Conservation (phyloP, 768 basidiomycete species). For the Leucosporidium scottii region DNA sequence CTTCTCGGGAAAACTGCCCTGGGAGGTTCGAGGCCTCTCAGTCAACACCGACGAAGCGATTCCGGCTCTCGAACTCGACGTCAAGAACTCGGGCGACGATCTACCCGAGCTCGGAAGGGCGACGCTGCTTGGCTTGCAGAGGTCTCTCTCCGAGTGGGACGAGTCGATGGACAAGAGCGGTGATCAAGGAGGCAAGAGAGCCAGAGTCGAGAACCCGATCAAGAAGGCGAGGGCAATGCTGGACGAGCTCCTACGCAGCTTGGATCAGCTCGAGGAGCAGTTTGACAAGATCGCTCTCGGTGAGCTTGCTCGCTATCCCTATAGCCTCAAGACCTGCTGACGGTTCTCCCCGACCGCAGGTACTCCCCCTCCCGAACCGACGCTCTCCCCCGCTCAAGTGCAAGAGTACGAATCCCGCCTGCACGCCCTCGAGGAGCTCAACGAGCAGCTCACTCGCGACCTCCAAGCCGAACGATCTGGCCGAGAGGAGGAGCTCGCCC, state of each 20-base stretch:
- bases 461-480: slow-evolving; percentile 36
- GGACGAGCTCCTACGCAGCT: slow-evolving; percentile 63
- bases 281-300: slow-evolving; percentile 72
- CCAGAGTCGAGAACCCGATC: slow-evolving; percentile 47
- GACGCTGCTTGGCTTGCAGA: slow-evolving; percentile 27
- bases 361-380: too few relatives aligned
- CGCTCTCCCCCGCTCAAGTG: slow-evolving; percentile 35
- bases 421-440: slow-evolving; percentile 56
- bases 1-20: slow-evolving; percentile 77
- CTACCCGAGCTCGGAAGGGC: slow-evolving; percentile 50
- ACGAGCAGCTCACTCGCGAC: slow-evolving; percentile 48
- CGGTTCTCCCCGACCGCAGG: too few relatives aligned
- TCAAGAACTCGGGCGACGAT: slow-evolving; percentile 44
- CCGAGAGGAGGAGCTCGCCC: slow-evolving; percentile 27
- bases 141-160: slow-evolving; percentile 35
- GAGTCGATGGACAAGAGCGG: slow-evolving; percentile 17
- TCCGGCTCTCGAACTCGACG: slow-evolving; percentile 12
- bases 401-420: slow-evolving; percentile 66
- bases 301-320: slow-evolving; percentile 10
- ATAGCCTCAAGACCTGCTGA: too few relatives aligned
- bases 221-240: slow-evolving; percentile 57
- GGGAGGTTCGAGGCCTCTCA: slow-evolving; percentile 62
- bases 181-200: neutral
- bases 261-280: slow-evolving; percentile 70
- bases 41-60: slow-evolving; percentile 3